A percentile compares a stretch with the other conserved stretches of the same genome.
Conservation (phyloP, 2,329 filamentous ascomycete species). For the Eutypella sp. region DNA sequence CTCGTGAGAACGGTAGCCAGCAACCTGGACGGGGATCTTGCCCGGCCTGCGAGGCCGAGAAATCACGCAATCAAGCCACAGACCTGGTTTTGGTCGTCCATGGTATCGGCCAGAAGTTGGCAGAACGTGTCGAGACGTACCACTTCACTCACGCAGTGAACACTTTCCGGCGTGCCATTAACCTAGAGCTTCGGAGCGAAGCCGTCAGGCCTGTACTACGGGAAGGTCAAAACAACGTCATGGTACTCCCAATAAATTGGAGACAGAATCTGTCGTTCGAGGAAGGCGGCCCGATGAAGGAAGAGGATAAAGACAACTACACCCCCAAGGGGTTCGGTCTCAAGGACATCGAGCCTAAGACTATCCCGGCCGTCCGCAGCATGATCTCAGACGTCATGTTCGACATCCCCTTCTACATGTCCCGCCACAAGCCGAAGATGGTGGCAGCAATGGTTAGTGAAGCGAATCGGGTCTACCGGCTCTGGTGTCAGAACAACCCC, state of each 20-base stretch:
- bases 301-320: slow-evolving; percentile 48
- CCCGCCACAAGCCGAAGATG: slow-evolving; percentile 94
- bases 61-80: slow-evolving; percentile 65
- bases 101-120: slow-evolving; percentile 94
- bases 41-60: slow-evolving; percentile 58
- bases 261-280: slow-evolving; percentile 83
- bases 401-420: slow-evolving; percentile 96
- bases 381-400: slow-evolving; percentile 98
- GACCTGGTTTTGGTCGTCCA: slow-evolving; percentile 90
- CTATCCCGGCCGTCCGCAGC: slow-evolving; percentile 85
- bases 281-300: slow-evolving; percentile 61
- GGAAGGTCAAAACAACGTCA: slow-evolving; percentile 77
- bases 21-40: slow-evolving; percentile 31
- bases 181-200: slow-evolving; percentile 72
- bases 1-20: slow-evolving; percentile 22
- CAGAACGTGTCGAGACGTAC: slow-evolving; percentile 89
- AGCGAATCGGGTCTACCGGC: slow-evolving; percentile 89
- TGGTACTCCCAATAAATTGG: slow-evolving; percentile 95
- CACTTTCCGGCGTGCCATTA: slow-evolving; percentile 78
- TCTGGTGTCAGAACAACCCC: slow-evolving; percentile 93
- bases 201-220: slow-evolving; percentile 72
- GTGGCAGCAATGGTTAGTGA: slow-evolving; percentile 81
- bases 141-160: slow-evolving; percentile 98
- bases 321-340: slow-evolving; percentile 58
- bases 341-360: slow-evolving; percentile 86